Conservation (phyloP, 2,329 filamentous ascomycete species). For the Botrytis galanthina region DNA sequence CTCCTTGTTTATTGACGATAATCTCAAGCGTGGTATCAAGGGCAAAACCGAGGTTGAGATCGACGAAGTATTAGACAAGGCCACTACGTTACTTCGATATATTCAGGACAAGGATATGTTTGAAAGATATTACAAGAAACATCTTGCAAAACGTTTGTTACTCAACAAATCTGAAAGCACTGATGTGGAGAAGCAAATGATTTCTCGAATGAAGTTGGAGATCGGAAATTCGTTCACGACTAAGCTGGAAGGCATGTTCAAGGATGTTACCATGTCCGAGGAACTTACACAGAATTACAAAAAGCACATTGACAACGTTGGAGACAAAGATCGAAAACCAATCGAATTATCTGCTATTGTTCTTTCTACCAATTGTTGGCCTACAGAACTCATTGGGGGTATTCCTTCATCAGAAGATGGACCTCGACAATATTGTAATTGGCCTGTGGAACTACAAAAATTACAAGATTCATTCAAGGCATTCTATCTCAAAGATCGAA, state of each 20-base stretch:
- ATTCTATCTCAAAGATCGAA: constrained; percentile 85
- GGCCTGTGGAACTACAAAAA: constrained; percentile 69
- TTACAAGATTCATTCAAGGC: constrained; percentile 83
- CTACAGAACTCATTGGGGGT: constrained; percentile 77
- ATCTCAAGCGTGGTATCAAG: constrained; percentile 88
- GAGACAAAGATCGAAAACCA: constrained; percentile 55
- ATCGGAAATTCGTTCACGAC: constrained; percentile 90
- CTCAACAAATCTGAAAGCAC: constrained; percentile 87
- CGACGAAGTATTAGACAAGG: constrained; percentile 81
- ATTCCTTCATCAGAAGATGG: constrained; percentile 51
- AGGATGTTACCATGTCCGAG: constrained; percentile 85
- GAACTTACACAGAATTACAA: constrained; percentile 79
- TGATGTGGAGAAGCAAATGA: constrained; percentile 93
- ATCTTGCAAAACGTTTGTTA: constrained; percentile 81
- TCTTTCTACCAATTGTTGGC: constrained; percentile 93
- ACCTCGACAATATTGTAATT: constrained; percentile 58
- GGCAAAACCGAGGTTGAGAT: constrained; percentile 89
- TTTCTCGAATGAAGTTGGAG: constrained; percentile 94
- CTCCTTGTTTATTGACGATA: constrained; percentile 95
- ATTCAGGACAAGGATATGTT: constrained; percentile 92
- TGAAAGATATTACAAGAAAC: constrained; percentile 97
- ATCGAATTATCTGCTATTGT: constrained; percentile 83
- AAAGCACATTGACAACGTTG: constrained; percentile 56
- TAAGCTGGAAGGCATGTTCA: constrained; percentile 97
- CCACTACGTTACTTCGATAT: constrained; percentile 82